These are phyloP conservation scores for Alternaria sp. DNA, from an alignment of 2,329 filamentous ascomycete species.

Conservation along the genomic window DNA sequence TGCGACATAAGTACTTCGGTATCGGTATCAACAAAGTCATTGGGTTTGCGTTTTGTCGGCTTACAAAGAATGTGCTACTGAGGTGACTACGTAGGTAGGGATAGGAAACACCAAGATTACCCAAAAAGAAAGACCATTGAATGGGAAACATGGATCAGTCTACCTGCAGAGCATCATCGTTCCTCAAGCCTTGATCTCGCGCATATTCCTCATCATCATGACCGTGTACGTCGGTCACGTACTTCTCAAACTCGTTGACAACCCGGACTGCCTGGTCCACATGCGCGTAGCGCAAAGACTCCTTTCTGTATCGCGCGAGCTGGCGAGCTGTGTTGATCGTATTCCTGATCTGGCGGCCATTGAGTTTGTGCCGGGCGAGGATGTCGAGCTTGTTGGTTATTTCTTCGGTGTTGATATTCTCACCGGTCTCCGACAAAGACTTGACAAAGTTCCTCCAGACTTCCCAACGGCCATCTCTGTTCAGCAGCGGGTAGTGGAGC, in stretches of 20 bases:
- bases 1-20: neutral
- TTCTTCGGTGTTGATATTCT: neutral
- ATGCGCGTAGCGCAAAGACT: neutral
- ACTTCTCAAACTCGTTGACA: neutral
- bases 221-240: neutral
- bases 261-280: neutral
- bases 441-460: neutral
- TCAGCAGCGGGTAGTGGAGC: neutral
- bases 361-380: neutral
- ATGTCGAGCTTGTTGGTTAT: neutral
- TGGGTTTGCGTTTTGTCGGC: too few relatives aligned
- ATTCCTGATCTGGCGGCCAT: neutral
- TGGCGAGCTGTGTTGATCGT: neutral
- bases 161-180: neutral
- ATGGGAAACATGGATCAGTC: too few relatives aligned
- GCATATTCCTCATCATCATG: neutral
- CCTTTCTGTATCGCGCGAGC: neutral
- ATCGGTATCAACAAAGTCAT: neutral
- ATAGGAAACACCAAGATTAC: too few relatives aligned
- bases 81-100: too few relatives aligned
- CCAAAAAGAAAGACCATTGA: too few relatives aligned
- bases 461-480: neutral
- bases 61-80: too few relatives aligned
- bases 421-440: neutral
- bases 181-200: neutral